Percentiles rank a stretch among this genome's conserved stretches.
Conservation (phyloP, 441 rosid species). For the Dalechampia spathulata region DNA sequence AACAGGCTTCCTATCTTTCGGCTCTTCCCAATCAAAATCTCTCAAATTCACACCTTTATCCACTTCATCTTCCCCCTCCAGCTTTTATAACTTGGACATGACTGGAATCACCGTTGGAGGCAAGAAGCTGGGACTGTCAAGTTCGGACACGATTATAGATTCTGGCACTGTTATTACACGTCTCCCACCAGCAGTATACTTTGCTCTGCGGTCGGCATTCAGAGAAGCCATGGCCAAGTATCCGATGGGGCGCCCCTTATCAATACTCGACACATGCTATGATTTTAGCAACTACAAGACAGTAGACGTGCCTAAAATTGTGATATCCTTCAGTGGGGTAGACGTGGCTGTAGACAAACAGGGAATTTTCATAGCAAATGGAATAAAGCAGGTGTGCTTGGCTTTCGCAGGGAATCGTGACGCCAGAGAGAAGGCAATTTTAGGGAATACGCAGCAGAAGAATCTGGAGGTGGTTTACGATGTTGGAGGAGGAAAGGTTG, state of each 20-base stretch:
- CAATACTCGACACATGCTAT: constrained; percentile 74
- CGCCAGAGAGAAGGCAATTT: constrained; percentile 37
- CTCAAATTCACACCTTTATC: constrained; percentile 55
- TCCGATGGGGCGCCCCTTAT: constrained; percentile 33
- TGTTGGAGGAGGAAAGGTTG: constrained; percentile 44
- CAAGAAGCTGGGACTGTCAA: constrained; percentile 31
- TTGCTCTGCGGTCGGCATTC: constrained; percentile 37
- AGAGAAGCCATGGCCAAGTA: constrained; percentile 43
- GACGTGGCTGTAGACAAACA: constrained; percentile 29
- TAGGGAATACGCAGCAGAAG: constrained; percentile 75
- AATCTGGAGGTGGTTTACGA: constrained; percentile 68
- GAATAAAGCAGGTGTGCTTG: constrained; percentile 51
- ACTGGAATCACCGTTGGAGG: constrained; percentile 38
- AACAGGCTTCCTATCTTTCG: constrained; percentile 71
- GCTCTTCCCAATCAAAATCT: constrained; percentile 31
- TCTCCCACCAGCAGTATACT: constrained; percentile 38
- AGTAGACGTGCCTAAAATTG: constrained; percentile 36
- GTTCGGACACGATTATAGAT: constrained; percentile 53
- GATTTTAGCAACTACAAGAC: constrained; percentile 37
- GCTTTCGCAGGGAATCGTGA: constrained; percentile 66
- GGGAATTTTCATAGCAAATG: constrained; percentile 34
- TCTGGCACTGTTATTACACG: constrained; percentile 57
- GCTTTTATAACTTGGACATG: constrained; percentile 41
- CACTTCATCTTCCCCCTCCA: constrained; percentile 20
- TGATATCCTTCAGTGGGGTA: constrained; percentile 35